Percentiles rank a stretch among this genome's conserved stretches.
Evolutionary conservation across 2,329 filamentous ascomycete species (phyloP).

Genomic region (Botrytis fabae): DNA sequence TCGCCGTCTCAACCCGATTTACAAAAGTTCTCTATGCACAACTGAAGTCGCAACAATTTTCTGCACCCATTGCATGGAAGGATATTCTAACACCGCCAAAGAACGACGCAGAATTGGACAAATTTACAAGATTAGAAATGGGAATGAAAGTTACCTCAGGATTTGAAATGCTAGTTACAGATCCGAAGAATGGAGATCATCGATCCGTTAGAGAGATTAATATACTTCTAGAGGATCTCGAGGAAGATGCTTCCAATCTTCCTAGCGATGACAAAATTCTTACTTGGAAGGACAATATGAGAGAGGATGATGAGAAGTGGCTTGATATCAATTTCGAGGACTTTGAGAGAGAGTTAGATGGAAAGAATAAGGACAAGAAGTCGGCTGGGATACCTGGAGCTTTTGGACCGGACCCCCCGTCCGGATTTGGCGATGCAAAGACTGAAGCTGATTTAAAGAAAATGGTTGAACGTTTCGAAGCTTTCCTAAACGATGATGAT

Average conservation of each 20-base stretch:
- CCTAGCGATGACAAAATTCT: constrained; percentile 74
- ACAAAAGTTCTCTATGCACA: constrained; percentile 91
- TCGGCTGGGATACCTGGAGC: constrained; percentile 28
- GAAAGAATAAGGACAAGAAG: constrained; percentile 46
- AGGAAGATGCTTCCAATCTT: constrained; percentile 46
- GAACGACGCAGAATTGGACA: constrained; percentile 38
- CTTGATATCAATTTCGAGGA: constrained; percentile 88
- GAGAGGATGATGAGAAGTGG: constrained; percentile 87
- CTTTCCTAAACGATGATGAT: constrained; percentile 82
- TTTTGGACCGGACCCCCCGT: constrained; percentile 37
- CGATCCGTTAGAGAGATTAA: constrained; percentile 72
- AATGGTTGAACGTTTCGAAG: constrained; percentile 91
- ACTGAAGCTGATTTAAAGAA: constrained; percentile 78
- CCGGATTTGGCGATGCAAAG: constrained; percentile 62
- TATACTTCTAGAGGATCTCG: constrained; percentile 71
- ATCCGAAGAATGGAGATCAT: constrained; percentile 67
- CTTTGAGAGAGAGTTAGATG: constrained; percentile 76
- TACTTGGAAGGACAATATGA: constrained; percentile 60
- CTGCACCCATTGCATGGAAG: constrained; percentile 58
- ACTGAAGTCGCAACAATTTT: constrained; percentile 80
- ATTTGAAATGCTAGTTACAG: constrained; percentile 80
- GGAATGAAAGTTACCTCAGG: constrained; percentile 91
- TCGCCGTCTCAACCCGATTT: constrained; percentile 77
- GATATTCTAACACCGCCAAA: constrained; percentile 40
- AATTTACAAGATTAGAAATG: constrained; percentile 52